phyloP scores from a whole-genome alignment of 108 stramenopile species.

The Licmophora abbreviata region DNA sequence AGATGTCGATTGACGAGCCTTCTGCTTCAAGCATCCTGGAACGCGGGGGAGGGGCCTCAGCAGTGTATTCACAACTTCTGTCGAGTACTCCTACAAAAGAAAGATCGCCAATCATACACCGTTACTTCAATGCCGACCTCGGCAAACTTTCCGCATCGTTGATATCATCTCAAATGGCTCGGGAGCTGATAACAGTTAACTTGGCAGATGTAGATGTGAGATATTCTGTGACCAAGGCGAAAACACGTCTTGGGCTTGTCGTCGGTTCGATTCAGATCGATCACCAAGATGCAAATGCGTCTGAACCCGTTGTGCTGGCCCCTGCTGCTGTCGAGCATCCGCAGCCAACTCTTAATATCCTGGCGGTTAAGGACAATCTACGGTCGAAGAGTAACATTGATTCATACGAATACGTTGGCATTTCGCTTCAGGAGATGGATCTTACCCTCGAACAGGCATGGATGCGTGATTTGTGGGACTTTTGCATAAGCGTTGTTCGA shows the following conservation, averaged over 20 bases:
- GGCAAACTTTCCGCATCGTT: slow-evolving; percentile 50
- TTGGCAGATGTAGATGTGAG: slow-evolving; percentile 52
- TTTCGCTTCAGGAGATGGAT: slow-evolving; percentile 72
- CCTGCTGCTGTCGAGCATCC: slow-evolving; percentile 53
- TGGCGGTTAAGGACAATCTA: slow-evolving; percentile 72
- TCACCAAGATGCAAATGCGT: slow-evolving; percentile 45
- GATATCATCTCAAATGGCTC: slow-evolving; percentile 61
- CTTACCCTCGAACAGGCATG: slow-evolving; percentile 67
- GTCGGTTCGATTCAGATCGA: slow-evolving; percentile 74
- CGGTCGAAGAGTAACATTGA: slow-evolving; percentile 56
- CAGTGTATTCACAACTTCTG: not conserved
- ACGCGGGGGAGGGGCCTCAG: not conserved
- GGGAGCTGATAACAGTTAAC: slow-evolving; percentile 56
- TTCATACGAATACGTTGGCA: slow-evolving; percentile 62
- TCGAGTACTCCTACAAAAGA: not conserved
- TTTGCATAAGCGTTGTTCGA: slow-evolving; percentile 41
- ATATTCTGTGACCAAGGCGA: slow-evolving; percentile 60
- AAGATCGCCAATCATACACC: slow-evolving; percentile 13
- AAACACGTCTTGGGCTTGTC: slow-evolving; percentile 53
- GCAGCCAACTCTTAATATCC: slow-evolving; percentile 68
- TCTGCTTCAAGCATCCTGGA: not conserved
- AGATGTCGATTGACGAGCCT: not conserved
- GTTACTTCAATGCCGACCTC: slow-evolving; percentile 57
- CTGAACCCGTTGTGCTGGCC: slow-evolving; percentile 69
- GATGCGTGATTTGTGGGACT: slow-evolving; percentile 68